Base-by-base conservation (phyloP, 805 yeast genomes). In the Scheffersomyces coipomensis region DNA sequence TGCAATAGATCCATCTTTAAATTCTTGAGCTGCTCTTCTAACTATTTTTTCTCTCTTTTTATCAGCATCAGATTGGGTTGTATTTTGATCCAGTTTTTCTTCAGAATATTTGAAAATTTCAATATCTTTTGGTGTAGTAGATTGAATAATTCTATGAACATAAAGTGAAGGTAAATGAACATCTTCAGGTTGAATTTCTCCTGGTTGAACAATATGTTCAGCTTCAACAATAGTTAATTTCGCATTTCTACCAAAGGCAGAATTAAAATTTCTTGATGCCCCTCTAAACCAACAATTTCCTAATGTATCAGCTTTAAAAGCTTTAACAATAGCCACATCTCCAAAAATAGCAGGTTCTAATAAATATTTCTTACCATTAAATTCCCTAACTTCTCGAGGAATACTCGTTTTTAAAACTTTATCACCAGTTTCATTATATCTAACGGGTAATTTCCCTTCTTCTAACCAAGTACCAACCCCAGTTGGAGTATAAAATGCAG, bases 381-480 rank as follows among this genome's bases (percentile, higher is more conserved):
- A 71, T 29, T 44, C 67, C n/a, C 74, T 58, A 3, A 60, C 53
- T 46, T 74, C 78, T 38, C 69, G 60, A 9, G 75, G 71, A 21
- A 57, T 48, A 13, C 65, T 52, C 26, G 61, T 57, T 40, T 60
- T 56, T 29, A 62, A 48, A 2, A 71, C 73, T 13, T 58, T 46
- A 13, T 60, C 52, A 12, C 75, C 71, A 15, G 47, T 33, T 19
- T 44, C 43, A 33, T 58, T 62, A 51, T 71, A 72, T 37, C 65
- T 52, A 8, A 71, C 53, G 0, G 79, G 78, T 47, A 74, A 51
- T 42, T 68, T 64, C 18, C 79, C 79, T 37, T 68, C 60, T 48
- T 74, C 74, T 13, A 74, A 57, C 74, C 75, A 71, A n/a, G 78
- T 74, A 23, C 67, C 68, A n/a, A 62, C 75, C 13, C 78, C 79